These are phyloP conservation scores for Coniella vitis DNA, from an alignment of 2,329 filamentous ascomycete species.

Conservation along the genomic window DNA sequence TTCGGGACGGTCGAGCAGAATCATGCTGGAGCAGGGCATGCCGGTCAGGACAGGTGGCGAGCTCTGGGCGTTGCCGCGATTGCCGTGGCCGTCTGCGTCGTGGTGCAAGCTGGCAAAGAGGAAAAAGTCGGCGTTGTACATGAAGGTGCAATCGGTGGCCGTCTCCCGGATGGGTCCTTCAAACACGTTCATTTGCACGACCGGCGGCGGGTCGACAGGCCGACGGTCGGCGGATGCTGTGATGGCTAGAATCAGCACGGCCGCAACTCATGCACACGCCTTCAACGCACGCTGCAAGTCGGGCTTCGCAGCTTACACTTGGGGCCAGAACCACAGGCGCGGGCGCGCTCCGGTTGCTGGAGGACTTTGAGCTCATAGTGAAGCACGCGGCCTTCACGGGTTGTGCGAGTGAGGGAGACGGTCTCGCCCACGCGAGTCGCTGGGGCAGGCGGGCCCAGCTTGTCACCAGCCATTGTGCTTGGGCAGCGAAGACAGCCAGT, in stretches of 20 bases:
- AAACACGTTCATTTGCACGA: conserved; percentile 83
- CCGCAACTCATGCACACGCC: too few species aligned
- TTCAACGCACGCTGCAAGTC: too few species aligned
- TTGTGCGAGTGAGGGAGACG: conserved; percentile 34
- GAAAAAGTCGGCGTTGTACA: conserved; percentile 96
- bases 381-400: conserved; percentile 68
- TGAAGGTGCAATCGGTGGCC: conserved; percentile 71
- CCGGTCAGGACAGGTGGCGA: conserved; percentile 83
- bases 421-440: conserved; percentile 12
- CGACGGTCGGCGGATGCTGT: conserved; percentile 78
- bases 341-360: conserved; percentile 88
- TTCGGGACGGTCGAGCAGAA: conserved; percentile 81
- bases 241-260: conserved; percentile 12
- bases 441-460: conserved; percentile 12
- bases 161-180: conserved; percentile 59
- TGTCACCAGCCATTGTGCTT: conserved; percentile 5
- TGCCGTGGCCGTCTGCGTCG: conserved; percentile 74
- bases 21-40: conserved; percentile 91
- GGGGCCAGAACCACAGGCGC: conserved; percentile 90
- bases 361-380: conserved; percentile 80
- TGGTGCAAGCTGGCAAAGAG: conserved; percentile 88
- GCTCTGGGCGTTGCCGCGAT: conserved; percentile 60
- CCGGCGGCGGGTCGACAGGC: conserved; percentile 88
- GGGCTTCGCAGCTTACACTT: conserved; percentile 66
- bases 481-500: background rate